Evolutionary conservation across 345 rosid genomes (phyloP), one percentile per base, ranked within the genome.

Genomic region (Gossypioides kirkii): DNA sequence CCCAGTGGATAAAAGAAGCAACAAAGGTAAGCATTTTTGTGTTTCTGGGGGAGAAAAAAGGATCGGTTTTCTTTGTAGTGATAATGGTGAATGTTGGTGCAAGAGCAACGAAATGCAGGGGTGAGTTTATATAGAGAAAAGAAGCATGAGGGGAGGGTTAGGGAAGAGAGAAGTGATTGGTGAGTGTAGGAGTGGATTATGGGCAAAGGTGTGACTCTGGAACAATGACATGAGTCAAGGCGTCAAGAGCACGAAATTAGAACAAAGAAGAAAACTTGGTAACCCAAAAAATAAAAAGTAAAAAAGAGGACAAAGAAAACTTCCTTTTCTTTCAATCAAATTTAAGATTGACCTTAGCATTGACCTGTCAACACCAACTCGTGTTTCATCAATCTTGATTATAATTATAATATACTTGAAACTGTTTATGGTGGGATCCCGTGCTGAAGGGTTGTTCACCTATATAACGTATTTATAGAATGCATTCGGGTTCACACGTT

Each of bases 191-290:
- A 43, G 69, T 65, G 28, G 2, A 3, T 2, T 20, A 11, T 20
- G 69, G 69, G 69, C 32, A 43, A 65, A 65, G 0, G 47, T 1
- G 1, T 42, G 10, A 4, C 12, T 12, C 32, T 43, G n/a, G 18
- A 65, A 2, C 43, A 20, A 0, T 43, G 20, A 12, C 10, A 8
- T 20, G 12, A 28, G 69, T 20, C 69, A 20, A 26, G 53, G 36
- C 69, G 69, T 65, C 32, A 65, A 65, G 10, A 0, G 69, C 53
- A 65, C 69, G 69, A 22, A 20, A 65, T 65, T 65, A 46, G 17
- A 25, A 63, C 49, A 10, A 45, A 32, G 38, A 32, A 32, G 38
- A 32, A 32, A 32, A 32, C 38, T 32, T 32, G 38, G 38, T 32
- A 32, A 32, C 38, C 38, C 38, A 4, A 32, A 32, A 32, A 32